Base-by-base conservation (phyloP, 257 asterid genomes). In the Solanum clarkiae region DNA sequence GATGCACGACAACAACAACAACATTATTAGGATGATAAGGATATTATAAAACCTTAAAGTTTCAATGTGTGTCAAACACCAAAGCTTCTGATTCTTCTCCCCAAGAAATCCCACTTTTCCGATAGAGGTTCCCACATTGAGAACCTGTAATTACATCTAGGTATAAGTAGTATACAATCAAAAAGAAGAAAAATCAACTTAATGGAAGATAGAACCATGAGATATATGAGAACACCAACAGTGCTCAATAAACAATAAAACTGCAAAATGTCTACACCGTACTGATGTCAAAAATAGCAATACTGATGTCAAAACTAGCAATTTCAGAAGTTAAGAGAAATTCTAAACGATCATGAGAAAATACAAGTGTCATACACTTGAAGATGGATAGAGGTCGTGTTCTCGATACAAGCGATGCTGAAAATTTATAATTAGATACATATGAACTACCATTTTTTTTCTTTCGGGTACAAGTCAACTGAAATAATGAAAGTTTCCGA, bases 21-120 rank as follows among this genome's bases (percentile, higher is more conserved):
- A 29, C 36, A 32, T 32, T 32, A 32, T 32, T 32, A 32, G 83
- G 83, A 29, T 53, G 45, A 79, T 51, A 26, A 53, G 4, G 17
- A 29, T 53, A 53, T 26, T 51, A 53, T 79, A 62, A 24, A 88
- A 96, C 99, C 99, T 94, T 90, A 96, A 63, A 72, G 98, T 94
- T 89, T 96, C 99, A 72, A 94, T 94, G 80, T 93, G 98, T 10
- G 99, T 92, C 87, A 93, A 89, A 88, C 98, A 97, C 98, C 99
- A 97, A 84, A 97, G 88, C 81, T 92, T 95, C 84, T 91, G 85
- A 91, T 89, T 92, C 72, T 65, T 74, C 84, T 88, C 89, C 60
- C 98, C 98, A 74, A 91, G 88, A 86, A 97, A 95, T 54, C 99
- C 99, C 81, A 97, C 88, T 89, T 92, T 95, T 70, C 96, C 98